Conservation (phyloP, 371 early-diverging fungal genomes). For the Mucor irregularis region DNA sequence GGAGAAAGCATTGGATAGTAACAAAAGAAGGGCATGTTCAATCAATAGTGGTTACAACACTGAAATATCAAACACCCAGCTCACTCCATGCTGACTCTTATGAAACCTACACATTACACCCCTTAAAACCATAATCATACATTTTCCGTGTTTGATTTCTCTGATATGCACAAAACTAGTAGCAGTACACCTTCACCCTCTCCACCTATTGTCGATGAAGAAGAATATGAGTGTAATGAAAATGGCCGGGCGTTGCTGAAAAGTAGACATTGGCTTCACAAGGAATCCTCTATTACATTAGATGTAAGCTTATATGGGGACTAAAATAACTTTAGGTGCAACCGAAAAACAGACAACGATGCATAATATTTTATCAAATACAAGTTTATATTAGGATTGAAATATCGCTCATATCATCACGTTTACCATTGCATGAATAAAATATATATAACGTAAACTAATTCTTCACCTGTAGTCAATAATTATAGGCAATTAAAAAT, state of each 20-base stretch:
- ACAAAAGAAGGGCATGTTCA: neutral
- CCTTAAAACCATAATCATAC: neutral
- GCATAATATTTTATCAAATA: too few relatives aligned
- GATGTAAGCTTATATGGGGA: neutral
- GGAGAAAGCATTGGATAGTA: neutral
- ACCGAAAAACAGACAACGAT: too few relatives aligned
- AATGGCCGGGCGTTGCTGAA: neutral
- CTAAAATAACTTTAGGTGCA: too few relatives aligned
- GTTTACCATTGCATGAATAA: too few relatives aligned
- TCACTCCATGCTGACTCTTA: neutral
- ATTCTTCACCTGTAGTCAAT: too few relatives aligned
- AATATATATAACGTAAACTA: too few relatives aligned
- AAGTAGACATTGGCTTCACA: neutral
- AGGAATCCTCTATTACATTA: neutral
- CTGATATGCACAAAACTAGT: too few relatives aligned
- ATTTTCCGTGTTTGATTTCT: too few relatives aligned
- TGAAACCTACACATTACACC: constrained; percentile 2
- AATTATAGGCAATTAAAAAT: too few relatives aligned
- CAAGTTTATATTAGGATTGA: too few relatives aligned
- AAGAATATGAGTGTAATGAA: neutral
- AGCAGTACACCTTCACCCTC: too few relatives aligned
- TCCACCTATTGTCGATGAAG: neutral
- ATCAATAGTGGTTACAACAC: neutral
- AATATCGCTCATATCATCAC: too few relatives aligned
- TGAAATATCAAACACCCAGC: neutral